A percentile compares a stretch with the other conserved stretches of the same genome.
Conservation (phyloP, 148 eudicot genomes). For the Diospyros lotus region DNA sequence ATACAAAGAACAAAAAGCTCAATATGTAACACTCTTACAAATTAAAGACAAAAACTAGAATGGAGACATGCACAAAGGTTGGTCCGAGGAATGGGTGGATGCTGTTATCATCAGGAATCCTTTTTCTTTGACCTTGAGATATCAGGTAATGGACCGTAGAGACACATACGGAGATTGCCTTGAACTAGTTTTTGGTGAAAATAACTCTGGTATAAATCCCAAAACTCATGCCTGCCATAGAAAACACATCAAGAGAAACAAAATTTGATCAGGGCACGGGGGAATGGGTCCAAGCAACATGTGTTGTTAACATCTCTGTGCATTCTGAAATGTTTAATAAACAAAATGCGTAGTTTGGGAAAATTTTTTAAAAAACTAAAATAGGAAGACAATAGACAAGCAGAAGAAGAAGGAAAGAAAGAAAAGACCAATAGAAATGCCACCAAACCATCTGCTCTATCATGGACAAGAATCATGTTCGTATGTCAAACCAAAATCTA, state of each 20-base stretch:
- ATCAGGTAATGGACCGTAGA: slow-evolving; percentile 49
- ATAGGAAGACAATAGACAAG: neutral
- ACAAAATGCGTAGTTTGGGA: neutral
- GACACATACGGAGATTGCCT: slow-evolving; percentile 63
- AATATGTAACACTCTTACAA: neutral
- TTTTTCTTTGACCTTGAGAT: slow-evolving; percentile 21
- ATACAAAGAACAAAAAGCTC: no score
- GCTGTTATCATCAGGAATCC: neutral
- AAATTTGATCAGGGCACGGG: neutral
- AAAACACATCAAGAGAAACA: neutral
- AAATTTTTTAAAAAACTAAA: neutral
- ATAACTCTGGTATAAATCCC: slow-evolving; percentile 71
- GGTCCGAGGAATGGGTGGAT: neutral
- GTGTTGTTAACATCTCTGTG: no score
- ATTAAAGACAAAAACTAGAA: neutral
- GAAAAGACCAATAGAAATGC: neutral
- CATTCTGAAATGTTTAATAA: neutral
- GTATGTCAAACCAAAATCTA: neutral
- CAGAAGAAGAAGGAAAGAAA: neutral
- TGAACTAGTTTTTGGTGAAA: slow-evolving; percentile 57
- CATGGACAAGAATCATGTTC: no score
- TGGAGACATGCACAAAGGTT: neutral
- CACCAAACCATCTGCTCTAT: no score
- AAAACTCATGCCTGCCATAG: slow-evolving; percentile 69
- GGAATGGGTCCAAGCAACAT: no score